Evolutionary conservation across 208 protist genomes (phyloP).

Genomic region (Naegleria fowleri): DNA sequence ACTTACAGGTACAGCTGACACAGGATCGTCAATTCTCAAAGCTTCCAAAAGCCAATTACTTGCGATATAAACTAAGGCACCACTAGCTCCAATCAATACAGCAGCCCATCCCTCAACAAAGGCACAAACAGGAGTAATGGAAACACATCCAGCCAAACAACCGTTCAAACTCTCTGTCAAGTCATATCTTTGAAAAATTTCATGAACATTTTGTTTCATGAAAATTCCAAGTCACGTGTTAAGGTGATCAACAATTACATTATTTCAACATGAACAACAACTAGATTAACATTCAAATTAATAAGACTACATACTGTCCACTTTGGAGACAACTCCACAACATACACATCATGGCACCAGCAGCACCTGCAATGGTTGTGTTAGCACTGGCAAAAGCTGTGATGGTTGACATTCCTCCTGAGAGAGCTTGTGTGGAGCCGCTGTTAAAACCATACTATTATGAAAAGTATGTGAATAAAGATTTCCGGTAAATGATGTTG

Average conservation of each 20-base stretch:
- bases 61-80: conserved; percentile 28
- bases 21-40: conserved; percentile 54
- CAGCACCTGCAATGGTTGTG: background rate
- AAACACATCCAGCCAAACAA: conserved; percentile 41
- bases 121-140: conserved; percentile 37
- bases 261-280: background rate
- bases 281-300: background rate
- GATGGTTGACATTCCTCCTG: background rate
- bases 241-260: background rate
- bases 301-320: background rate
- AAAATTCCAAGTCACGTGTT: background rate
- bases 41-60: conserved; percentile 43
- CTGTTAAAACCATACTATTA: background rate
- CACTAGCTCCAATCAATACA: conserved; percentile 36
- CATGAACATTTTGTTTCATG: background rate
- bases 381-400: background rate
- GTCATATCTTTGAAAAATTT: background rate
- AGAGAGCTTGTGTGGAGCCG: background rate
- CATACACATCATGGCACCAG: conserved; percentile 2
- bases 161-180: conserved; percentile 34
- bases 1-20: conserved; percentile 43
- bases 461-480: background rate
- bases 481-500: no score
- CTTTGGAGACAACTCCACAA: background rate
- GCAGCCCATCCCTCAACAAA: conserved; percentile 35